phyloP scores from a whole-genome alignment of 495 filamentous ascomycete genomes.

The Aspergillus baeticus region DNA sequence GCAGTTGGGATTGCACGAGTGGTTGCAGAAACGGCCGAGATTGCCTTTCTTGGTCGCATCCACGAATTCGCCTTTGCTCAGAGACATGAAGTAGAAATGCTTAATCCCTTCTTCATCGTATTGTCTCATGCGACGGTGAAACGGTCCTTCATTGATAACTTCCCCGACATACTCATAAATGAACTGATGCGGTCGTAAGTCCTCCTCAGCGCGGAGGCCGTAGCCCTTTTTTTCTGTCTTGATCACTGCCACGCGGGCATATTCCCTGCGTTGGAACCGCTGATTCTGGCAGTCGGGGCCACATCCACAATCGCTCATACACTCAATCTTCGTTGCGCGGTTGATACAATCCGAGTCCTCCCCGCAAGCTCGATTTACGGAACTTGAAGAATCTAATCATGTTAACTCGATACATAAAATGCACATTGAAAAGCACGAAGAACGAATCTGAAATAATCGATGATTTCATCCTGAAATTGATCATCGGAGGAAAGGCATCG shows the following conservation, averaged over 20 bases:
- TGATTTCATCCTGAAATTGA: background rate
- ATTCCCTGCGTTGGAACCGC: constrained; percentile 88
- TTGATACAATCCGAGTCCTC: constrained; percentile 99
- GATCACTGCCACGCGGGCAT: constrained; percentile 89
- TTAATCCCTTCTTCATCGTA: constrained; percentile 96
- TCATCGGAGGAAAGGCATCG: background rate
- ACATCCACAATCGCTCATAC: constrained; percentile 81
- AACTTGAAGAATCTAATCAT: constrained; percentile 56
- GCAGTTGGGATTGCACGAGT: constrained; percentile 98
- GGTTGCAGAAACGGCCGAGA: constrained; percentile 96
- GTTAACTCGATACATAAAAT: constrained; percentile 23
- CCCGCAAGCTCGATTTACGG: constrained; percentile 80
- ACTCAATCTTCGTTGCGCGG: constrained; percentile 96
- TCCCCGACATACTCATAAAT: constrained; percentile 99
- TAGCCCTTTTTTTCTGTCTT: constrained; percentile 97
- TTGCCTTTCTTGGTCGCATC: constrained; percentile 98
- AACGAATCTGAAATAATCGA: background rate
- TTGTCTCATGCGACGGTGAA: constrained; percentile 81
- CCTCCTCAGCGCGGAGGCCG: constrained; percentile 77
- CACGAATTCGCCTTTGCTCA: constrained; percentile 94
- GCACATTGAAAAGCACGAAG: background rate
- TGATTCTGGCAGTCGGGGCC: constrained; percentile 89
- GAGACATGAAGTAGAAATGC: constrained; percentile 99
- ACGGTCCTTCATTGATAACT: constrained; percentile 89
- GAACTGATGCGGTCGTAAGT: constrained; percentile 79